Conservation (phyloP, 2,329 filamentous ascomycete genomes). For the Trichoderma atrobrunneum region DNA sequence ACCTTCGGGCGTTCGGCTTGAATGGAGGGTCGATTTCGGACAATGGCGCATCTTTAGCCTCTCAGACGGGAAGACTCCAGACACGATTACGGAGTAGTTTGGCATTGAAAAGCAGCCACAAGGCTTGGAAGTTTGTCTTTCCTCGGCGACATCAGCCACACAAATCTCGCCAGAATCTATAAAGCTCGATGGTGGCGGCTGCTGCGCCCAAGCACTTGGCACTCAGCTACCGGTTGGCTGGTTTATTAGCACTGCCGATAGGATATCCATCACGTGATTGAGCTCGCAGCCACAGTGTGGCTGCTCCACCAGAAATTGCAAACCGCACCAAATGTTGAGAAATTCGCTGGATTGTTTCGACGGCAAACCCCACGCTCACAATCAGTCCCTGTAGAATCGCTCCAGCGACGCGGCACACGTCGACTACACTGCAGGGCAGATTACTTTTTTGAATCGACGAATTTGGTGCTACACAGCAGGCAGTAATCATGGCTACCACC, state of each 20-base stretch:
- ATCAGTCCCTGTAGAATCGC: conserved; percentile 14
- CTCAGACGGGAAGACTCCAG: not conserved
- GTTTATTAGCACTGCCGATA: not conserved
- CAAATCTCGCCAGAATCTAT: not conserved
- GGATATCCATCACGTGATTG: conserved; percentile 28
- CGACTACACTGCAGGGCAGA: not conserved
- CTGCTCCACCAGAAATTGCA: conserved; percentile 35
- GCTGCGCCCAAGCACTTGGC: not conserved
- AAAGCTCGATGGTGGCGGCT: not conserved
- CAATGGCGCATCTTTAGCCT: not conserved
- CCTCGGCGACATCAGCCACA: not conserved
- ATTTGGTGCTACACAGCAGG: not conserved
- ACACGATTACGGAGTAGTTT: not conserved
- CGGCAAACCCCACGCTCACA: conserved; percentile 40
- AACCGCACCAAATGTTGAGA: conserved; percentile 42
- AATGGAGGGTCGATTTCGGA: not conserved
- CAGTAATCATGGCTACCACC: conserved; percentile 39
- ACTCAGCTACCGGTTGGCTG: not conserved
- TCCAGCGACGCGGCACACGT: conserved; percentile 8
- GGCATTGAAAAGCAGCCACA: not conserved
- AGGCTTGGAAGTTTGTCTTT: not conserved
- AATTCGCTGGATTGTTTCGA: conserved; percentile 34
- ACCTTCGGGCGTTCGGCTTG: conserved; percentile 3
- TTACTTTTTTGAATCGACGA: not conserved
- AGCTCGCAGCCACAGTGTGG: conserved; percentile 27